Evolutionary conservation across 164 flowering plant species (phyloP).

Genomic region (Liquidambar formosana): DNA sequence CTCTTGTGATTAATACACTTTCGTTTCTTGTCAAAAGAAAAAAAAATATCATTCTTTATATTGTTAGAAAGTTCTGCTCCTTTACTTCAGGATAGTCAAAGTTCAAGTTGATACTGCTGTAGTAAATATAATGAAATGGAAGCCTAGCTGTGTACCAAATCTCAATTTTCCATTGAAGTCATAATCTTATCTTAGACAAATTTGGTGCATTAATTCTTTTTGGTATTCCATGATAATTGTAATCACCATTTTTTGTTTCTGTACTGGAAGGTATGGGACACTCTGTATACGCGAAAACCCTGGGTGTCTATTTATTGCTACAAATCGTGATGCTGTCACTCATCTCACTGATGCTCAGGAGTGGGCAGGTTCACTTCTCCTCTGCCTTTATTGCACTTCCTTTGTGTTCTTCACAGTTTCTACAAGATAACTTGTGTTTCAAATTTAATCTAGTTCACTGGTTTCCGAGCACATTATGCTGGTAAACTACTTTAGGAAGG

Average conservation of each 20-base stretch:
- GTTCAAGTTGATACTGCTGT: too few species aligned
- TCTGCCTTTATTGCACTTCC: not conserved
- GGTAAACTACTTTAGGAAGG: not conserved
- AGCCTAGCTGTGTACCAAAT: too few species aligned
- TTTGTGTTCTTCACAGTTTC: not conserved
- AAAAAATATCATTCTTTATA: too few species aligned
- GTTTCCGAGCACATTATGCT: not conserved
- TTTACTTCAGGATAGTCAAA: too few species aligned
- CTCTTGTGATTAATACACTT: too few species aligned
- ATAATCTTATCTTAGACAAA: not conserved
- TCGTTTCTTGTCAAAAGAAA: too few species aligned
- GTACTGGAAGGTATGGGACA: conserved; percentile 75
- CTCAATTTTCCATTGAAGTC: not conserved
- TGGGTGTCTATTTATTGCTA: conserved; percentile 98
- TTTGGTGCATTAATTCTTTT: not conserved
- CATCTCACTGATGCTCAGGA: conserved; percentile 99
- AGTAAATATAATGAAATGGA: too few species aligned
- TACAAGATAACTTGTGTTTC: not conserved
- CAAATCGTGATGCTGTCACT: conserved; percentile 98
- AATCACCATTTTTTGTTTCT: not conserved
- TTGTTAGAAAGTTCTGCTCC: too few species aligned
- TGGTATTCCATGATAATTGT: not conserved
- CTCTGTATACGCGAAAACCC: conserved; percentile 97
- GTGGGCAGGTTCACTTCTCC: conserved; percentile 84
- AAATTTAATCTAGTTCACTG: not conserved